Base-by-base conservation (phyloP, 2,329 filamentous ascomycete genomes). In the Diaporthe sp. region DNA sequence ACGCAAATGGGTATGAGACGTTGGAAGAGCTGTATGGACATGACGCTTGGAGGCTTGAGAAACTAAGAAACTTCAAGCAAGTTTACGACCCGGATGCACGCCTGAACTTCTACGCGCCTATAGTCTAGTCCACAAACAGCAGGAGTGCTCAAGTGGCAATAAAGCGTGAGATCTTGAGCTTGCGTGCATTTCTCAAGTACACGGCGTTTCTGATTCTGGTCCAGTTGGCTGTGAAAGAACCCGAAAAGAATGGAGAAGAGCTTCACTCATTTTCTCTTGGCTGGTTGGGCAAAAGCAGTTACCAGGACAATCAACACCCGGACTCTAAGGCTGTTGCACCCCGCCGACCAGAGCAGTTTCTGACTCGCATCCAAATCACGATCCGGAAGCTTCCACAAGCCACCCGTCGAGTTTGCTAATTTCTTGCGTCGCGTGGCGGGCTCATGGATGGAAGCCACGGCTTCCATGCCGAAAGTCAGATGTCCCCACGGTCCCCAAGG, bases 21-120 rank as follows among this genome's bases (percentile, higher is more conserved):
- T 13, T 75, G 7, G 75, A 80, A 71, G 74, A 79, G 71, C 73
- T 79, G 76, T 84, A 84, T 68, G 82, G 83, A 4, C 51, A 75
- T 55, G 82, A 83, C 65, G n/a, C 74, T 10, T 85, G 83, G 83
- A 79, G 83, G 9, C 78, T 82, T 74, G 72, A 81, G 39, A 80
- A 79, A 7, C 78, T 85, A 28, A 76, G 76, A 15, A 37, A 39
- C 0, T 77, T 84, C 73, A 85, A 85, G 79, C 28, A 76, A 6
- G 79, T 82, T 74, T 85, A 83, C 62, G 84, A 85, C 57, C 83
- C 84, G 1, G 73, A 83, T 4, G 81, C 83, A 31, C 82, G 79
- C 71, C 88, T 88, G 73, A 85, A 82, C 79, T 87, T 86, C 77
- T 89, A 84, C 74, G 83, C 82, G 28, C 88, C 86, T 0, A 83